Base-by-base conservation (phyloP, 441 rosid genomes). In the Dalechampia spathulata region DNA sequence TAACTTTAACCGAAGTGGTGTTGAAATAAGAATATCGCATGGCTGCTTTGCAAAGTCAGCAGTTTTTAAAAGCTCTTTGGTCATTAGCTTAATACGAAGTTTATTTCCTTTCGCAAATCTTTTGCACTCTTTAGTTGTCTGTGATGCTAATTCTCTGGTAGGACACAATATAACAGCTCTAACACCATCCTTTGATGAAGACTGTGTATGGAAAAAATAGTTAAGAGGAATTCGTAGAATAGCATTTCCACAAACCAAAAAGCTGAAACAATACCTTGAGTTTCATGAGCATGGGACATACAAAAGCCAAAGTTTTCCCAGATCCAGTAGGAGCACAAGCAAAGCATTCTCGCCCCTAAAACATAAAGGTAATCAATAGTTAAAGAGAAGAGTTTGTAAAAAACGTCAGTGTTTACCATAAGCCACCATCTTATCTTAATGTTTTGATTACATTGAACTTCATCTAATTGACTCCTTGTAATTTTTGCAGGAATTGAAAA, bases 261-360 rank as follows among this genome's bases (percentile, higher is more conserved):
- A 65, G 36, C 16, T n/a, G 34, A 49, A 60, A 59, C 8, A 49
- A 54, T 61, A 86, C 98, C 98, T 86, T 79, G 55, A 91, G 90
- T 78, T 84, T 91, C 68, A 91, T 80, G 36, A 91, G 83, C 85
- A 91, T 86, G 60, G 98, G 96, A 48, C 83, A 86, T 6, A 91
- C 72, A 80, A 88, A 91, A 58, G 94, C 91, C 69, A 88, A 66
- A 54, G 96, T 88, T 67, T 91, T 88, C 40, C 98, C 96, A 34
- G 98, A 88, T 57, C 98, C 98, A 59, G 98, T 91, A 38, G 96
- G 96, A 45, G 98, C 98, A 73, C 91, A 86, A 16, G 91, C 94
- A 62, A 91, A 88, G 75, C 96, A 91, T 72, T 88, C 96, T 58
- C 89, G 87, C 45, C 76, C 96, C 98, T 92, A 51, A 19, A 32